Evolutionary conservation across 805 yeast genomes (phyloP).

Genomic region (Candida vartiovaarae): DNA sequence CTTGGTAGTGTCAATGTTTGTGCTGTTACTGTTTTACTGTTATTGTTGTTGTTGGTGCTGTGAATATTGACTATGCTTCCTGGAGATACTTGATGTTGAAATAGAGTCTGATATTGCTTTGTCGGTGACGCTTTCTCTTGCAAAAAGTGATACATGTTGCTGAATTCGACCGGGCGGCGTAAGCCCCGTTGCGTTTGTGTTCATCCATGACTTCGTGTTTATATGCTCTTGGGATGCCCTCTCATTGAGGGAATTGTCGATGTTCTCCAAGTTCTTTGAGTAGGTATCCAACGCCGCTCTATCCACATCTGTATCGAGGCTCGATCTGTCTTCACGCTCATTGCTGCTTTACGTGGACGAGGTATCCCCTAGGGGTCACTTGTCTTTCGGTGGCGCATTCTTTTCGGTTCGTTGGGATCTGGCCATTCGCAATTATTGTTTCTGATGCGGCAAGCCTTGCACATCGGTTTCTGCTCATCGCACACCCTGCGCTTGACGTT

Average conservation of each 20-base stretch:
- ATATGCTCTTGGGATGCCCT: no score
- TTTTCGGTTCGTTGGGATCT: slow-evolving; percentile 2
- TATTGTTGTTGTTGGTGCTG: no score
- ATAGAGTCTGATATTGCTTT: no score
- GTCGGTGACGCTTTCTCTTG: no score
- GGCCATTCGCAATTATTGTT: slow-evolving; percentile 11
- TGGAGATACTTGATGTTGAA: no score
- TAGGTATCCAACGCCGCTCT: slow-evolving; percentile 7
- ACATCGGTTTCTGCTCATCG: slow-evolving; percentile 41
- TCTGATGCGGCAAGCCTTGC: slow-evolving; percentile 5
- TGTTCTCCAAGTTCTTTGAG: slow-evolving; percentile 11
- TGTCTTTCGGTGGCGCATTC: background rate
- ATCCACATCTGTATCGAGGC: no score
- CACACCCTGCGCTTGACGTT: slow-evolving; percentile 23
- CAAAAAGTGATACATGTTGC: no score
- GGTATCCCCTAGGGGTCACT: background rate
- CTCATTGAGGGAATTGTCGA: background rate
- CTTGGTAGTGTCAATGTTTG: no score
- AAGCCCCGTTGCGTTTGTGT: slow-evolving; percentile 1
- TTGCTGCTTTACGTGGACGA: background rate
- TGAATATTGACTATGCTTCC: no score
- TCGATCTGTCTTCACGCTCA: background rate
- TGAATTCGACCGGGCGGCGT: no score
- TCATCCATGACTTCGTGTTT: no score
- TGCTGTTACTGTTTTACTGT: no score